These are phyloP conservation scores for Nemania serpens DNA, from an alignment of 2,329 filamentous ascomycete species.

Conservation along the genomic window DNA sequence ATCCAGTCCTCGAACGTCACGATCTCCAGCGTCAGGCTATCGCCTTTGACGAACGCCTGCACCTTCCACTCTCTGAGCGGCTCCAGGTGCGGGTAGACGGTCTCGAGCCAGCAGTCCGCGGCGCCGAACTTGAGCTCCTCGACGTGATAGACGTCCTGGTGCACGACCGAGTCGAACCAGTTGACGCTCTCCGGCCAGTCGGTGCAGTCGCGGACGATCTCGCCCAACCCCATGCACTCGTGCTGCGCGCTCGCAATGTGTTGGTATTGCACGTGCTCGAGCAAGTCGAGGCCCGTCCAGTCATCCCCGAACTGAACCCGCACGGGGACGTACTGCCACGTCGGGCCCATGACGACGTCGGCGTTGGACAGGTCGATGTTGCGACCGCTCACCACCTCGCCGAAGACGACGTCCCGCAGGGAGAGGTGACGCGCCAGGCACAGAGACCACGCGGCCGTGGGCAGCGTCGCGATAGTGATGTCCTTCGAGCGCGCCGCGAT, in stretches of 20 bases:
- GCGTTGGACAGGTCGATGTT: slow-evolving; percentile 60
- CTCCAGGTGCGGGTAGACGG: slow-evolving; percentile 62
- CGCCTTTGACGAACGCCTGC: slow-evolving; percentile 61
- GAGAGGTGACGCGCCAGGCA: slow-evolving; percentile 60
- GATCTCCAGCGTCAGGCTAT: slow-evolving; percentile 59
- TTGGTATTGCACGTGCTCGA: slow-evolving; percentile 60
- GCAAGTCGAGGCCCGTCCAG: slow-evolving; percentile 58
- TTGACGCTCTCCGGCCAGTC: slow-evolving; percentile 47
- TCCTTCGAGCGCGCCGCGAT: slow-evolving; percentile 55
- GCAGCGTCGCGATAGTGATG: slow-evolving; percentile 66
- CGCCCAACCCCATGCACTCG: slow-evolving; percentile 58
- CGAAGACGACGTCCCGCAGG: slow-evolving; percentile 64
- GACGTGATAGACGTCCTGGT: slow-evolving; percentile 66
- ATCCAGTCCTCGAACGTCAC: slow-evolving; percentile 63
- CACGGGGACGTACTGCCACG: slow-evolving; percentile 70
- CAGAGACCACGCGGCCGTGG: slow-evolving; percentile 70
- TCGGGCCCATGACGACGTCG: slow-evolving; percentile 65
- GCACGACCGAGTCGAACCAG: slow-evolving; percentile 62
- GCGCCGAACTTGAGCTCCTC: slow-evolving; percentile 53
- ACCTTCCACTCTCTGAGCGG: slow-evolving; percentile 63
- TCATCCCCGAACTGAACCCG: slow-evolving; percentile 58
- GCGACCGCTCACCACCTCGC: slow-evolving; percentile 68
- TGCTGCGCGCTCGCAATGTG: slow-evolving; percentile 60
- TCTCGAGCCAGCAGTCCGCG: slow-evolving; percentile 55
- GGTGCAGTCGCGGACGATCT: slow-evolving; percentile 56